Evolutionary conservation across 495 filamentous ascomycete species (phyloP), one percentile per base, ranked within the genome.

Genomic region (Durotheca rogersii): DNA sequence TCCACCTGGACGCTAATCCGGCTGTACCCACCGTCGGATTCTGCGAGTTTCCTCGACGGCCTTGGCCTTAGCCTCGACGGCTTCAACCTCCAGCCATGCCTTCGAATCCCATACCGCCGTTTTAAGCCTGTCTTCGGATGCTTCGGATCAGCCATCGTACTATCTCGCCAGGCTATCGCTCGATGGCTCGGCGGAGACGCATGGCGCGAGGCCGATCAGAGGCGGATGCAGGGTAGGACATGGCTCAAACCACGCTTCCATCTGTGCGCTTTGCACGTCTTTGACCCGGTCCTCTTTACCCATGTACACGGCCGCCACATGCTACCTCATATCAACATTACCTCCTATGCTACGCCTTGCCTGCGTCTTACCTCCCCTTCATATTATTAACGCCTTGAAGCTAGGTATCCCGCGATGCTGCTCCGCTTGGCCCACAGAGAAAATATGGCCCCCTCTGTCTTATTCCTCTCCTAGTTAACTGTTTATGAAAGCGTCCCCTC

Each of bases 131-230:
- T 33, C 45, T 43, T 53, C 56, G 56, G 56, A 59, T 54, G 40
- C 46, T 19, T 59, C 56, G 56, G 56, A 59, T 59, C n/a, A 23
- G 10, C 46, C 48, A 54, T 59, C 56, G 56, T 54, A 47, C 56
- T 59, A 53, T 59, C 50, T 41, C 43, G 14, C 39, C 29, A 51
- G 27, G 41, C 56, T 59, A 54, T 59, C 50, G 41, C 49, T 50
- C 41, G 39, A 50, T 36, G 50, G 46, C 40, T 49, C 40, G 27
- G 41, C 38, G 50, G 55, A 53, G 41, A 53, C 44, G 50, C 36
- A 54, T 59, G 56, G 56, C 45, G 37, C 46, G 46, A 53, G 9
- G 36, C 56, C 12, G 44, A 59, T 47, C 18, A 36, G 54, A 35
- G 17, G 14, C n/a, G 32, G 45, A 48, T 39, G 34, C 25, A 29